These are phyloP conservation scores for Trichoderma sp. DNA, from an alignment of 2,329 filamentous ascomycete genomes.

Conservation along the genomic window DNA sequence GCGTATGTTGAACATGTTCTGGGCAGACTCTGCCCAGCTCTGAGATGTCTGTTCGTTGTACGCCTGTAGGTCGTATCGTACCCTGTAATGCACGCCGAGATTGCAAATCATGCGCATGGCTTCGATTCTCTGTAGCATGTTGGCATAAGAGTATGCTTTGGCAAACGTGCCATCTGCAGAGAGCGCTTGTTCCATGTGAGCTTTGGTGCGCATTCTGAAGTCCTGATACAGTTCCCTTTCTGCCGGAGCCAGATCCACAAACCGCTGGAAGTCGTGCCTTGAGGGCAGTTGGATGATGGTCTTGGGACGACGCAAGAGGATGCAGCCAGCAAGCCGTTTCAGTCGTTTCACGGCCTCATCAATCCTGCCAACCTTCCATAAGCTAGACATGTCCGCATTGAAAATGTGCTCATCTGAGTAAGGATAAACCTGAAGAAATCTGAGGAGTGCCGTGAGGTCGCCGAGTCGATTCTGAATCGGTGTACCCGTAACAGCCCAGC, in stretches of 20 bases:
- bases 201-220: constrained; percentile 35
- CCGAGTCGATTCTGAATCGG: constrained; percentile 50
- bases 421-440: constrained; percentile 47
- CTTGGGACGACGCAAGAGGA: constrained; percentile 47
- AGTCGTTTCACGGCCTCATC: constrained; percentile 46
- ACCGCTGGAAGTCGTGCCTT: constrained; percentile 39
- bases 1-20: constrained; percentile 41
- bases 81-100: constrained; percentile 46
- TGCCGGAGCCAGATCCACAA: constrained; percentile 41
- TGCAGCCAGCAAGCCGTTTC: constrained; percentile 42
- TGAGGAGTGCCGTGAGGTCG: constrained; percentile 47
- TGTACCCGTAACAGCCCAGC: constrained; percentile 53
- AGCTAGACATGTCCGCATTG: constrained; percentile 42
- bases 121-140: constrained; percentile 50
- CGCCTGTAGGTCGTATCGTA: constrained; percentile 34
- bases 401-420: constrained; percentile 45
- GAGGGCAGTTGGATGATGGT: constrained; percentile 44
- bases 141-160: constrained; percentile 39
- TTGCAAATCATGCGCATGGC: constrained; percentile 50
- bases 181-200: constrained; percentile 42
- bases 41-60: background rate
- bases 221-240: constrained; percentile 45
- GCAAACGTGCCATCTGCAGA: constrained; percentile 28
- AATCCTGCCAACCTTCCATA: constrained; percentile 45
- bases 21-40: constrained; percentile 36